These are phyloP conservation scores for Rubia peregrina DNA, from an alignment of 305 asterid genomes.

Conservation along the genomic window DNA sequence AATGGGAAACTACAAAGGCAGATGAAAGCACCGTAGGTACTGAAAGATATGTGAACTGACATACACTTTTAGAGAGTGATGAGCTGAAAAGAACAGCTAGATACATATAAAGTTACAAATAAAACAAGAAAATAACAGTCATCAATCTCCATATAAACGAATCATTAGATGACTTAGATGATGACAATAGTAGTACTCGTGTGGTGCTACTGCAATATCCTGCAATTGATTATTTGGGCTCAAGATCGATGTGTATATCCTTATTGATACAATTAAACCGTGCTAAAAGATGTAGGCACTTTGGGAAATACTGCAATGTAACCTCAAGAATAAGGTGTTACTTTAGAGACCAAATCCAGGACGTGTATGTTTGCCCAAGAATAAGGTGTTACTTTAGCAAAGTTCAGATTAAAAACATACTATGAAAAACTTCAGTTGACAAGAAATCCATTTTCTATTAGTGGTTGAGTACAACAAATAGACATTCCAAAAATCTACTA, in stretches of 20 bases:
- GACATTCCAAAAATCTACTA: not conserved
- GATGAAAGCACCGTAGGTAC: not conserved
- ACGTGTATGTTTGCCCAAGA: too few species aligned
- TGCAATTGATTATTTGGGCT: not conserved
- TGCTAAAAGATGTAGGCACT: not conserved
- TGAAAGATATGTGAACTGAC: not conserved
- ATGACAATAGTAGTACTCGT: not conserved
- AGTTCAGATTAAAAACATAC: too few species aligned
- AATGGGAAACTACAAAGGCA: not conserved
- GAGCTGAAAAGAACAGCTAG: not conserved
- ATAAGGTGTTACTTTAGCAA: too few species aligned
- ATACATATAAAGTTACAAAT: too few species aligned
- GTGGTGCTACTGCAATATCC: not conserved
- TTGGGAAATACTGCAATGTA: not conserved
- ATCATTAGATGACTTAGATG: not conserved
- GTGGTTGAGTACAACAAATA: not conserved
- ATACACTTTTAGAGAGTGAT: not conserved
- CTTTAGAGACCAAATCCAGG: not conserved
- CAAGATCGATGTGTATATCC: not conserved
- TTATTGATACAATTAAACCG: too few species aligned
- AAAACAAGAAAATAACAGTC: not conserved
- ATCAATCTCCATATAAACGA: not conserved
- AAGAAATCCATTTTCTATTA: too few species aligned
- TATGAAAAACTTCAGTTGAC: too few species aligned
- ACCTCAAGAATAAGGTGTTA: not conserved